Percentiles rank a stretch among this genome's conserved stretches.
phyloP scores from a whole-genome alignment of 1,139 yeast species.

The Pichia sp. region DNA sequence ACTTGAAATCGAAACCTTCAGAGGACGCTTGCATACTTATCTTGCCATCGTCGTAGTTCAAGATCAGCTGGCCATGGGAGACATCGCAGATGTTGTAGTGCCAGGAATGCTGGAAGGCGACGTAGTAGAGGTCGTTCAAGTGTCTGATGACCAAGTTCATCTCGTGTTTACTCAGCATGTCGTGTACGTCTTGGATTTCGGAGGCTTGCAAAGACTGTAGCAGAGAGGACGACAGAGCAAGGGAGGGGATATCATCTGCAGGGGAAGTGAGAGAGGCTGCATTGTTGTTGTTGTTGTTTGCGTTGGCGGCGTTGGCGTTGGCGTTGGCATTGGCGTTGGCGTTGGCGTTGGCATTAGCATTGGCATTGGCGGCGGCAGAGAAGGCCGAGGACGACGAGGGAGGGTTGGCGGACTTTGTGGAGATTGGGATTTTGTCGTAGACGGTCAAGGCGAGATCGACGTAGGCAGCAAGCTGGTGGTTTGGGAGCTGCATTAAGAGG shows the following conservation, averaged over 20 bases:
- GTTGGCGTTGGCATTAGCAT: too few species aligned
- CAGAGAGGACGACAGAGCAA: conserved; percentile 13
- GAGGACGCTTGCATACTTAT: conserved; percentile 41
- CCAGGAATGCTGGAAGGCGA: conserved; percentile 71
- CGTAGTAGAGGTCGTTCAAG: conserved; percentile 52
- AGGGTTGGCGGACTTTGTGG: conserved; percentile 36
- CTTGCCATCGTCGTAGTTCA: conserved; percentile 40
- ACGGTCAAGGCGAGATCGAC: conserved; percentile 55
- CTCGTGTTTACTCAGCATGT: conserved; percentile 28
- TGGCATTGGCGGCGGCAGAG: too few species aligned
- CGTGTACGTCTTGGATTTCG: conserved; percentile 27
- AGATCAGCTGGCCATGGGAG: conserved; percentile 41
- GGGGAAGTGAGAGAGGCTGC: not conserved
- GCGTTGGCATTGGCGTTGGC: too few species aligned
- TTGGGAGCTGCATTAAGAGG: conserved; percentile 26
- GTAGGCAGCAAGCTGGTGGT: conserved; percentile 28
- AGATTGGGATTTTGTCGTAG: conserved; percentile 62
- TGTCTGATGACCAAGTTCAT: conserved; percentile 33
- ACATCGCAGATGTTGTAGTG: conserved; percentile 69
- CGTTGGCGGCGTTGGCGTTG: too few species aligned
- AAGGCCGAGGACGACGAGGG: not conserved
- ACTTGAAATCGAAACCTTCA: conserved; percentile 43
- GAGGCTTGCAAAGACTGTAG: conserved; percentile 15
- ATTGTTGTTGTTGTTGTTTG: too few species aligned
- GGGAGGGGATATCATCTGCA: conserved; percentile 14